phyloP scores from a whole-genome alignment of 306 rosid species.

The Luffa aegyptiaca region DNA sequence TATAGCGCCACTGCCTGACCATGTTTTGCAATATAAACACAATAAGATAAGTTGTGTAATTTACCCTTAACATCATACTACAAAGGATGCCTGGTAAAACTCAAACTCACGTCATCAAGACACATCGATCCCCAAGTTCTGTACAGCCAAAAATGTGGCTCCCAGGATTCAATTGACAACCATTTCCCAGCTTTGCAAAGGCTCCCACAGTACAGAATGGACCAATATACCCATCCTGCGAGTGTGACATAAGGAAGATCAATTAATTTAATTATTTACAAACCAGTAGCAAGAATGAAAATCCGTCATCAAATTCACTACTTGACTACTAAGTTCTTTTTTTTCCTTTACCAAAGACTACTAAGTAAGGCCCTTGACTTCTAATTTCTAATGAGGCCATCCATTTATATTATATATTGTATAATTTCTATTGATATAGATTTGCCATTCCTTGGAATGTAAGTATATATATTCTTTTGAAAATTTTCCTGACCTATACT shows the following conservation, averaged over 20 bases:
- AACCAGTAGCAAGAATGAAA: slow-evolving; percentile 3
- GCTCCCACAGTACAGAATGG: slow-evolving; percentile 89
- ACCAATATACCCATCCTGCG: slow-evolving; percentile 79
- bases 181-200: slow-evolving; percentile 57
- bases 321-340: neutral
- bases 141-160: slow-evolving; percentile 81
- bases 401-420: neutral
- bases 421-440: neutral
- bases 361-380: neutral
- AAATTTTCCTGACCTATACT: neutral
- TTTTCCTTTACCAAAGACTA: no score
- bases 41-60: neutral
- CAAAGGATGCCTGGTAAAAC: neutral
- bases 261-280: neutral
- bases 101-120: slow-evolving; percentile 73
- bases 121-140: slow-evolving; percentile 63
- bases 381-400: neutral
- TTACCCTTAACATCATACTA: neutral
- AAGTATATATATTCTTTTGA: neutral
- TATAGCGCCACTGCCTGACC: slow-evolving; percentile 82
- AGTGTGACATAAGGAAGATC: slow-evolving; percentile 4
- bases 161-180: slow-evolving; percentile 64
- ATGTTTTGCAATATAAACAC: slow-evolving; percentile 9
- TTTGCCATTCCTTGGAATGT: neutral
- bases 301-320: neutral